A percentile compares a stretch with the other conserved stretches of the same genome.
Conservation (phyloP, 805 yeast species). For the Metschnikowia henanensis region DNA sequence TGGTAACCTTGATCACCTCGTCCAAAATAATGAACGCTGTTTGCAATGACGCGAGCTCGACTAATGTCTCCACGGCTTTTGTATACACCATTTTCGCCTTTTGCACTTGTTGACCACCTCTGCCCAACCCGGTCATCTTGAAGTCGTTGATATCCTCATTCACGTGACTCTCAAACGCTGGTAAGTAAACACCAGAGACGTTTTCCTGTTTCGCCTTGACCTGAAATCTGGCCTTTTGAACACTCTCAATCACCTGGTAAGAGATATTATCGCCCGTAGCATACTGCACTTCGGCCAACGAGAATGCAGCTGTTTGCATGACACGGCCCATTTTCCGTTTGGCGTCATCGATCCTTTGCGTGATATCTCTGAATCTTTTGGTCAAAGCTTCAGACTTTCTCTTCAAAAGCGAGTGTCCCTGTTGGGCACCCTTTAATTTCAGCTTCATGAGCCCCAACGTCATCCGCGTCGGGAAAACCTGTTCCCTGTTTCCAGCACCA, state of each 20-base stretch:
- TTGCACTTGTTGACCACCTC: slow-evolving; percentile 98
- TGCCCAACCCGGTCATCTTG: slow-evolving; percentile 93
- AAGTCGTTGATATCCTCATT: slow-evolving; percentile 89
- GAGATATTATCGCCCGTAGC: slow-evolving; percentile 97
- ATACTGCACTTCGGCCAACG: slow-evolving; percentile 94
- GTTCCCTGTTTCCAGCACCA: slow-evolving; percentile 82
- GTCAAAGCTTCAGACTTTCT: slow-evolving; percentile 97
- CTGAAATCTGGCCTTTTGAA: slow-evolving; percentile 85
- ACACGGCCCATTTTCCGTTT: slow-evolving; percentile 97
- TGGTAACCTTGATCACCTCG: slow-evolving; percentile 96
- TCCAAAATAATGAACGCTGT: slow-evolving; percentile 96
- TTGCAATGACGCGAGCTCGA: slow-evolving; percentile 92
- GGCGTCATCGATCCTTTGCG: slow-evolving; percentile 90
- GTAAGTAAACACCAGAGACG: slow-evolving; percentile 93
- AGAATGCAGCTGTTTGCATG: slow-evolving; percentile 98
- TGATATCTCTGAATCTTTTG: slow-evolving; percentile 93
- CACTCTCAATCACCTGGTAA: slow-evolving; percentile 94
- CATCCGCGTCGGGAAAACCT: slow-evolving; percentile 97
- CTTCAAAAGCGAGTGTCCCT: slow-evolving; percentile 90
- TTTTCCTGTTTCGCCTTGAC: slow-evolving; percentile 93
- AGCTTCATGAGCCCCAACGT: slow-evolving; percentile 93
- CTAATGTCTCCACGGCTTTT: slow-evolving; percentile 95
- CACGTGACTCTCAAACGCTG: slow-evolving; percentile 85
- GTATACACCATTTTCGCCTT: slow-evolving; percentile 92
- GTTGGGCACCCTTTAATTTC: slow-evolving; percentile 95